A percentile compares a stretch with the other conserved stretches of the same genome.
phyloP scores from a whole-genome alignment of 345 rosid genomes.

The Citrus maxima region DNA sequence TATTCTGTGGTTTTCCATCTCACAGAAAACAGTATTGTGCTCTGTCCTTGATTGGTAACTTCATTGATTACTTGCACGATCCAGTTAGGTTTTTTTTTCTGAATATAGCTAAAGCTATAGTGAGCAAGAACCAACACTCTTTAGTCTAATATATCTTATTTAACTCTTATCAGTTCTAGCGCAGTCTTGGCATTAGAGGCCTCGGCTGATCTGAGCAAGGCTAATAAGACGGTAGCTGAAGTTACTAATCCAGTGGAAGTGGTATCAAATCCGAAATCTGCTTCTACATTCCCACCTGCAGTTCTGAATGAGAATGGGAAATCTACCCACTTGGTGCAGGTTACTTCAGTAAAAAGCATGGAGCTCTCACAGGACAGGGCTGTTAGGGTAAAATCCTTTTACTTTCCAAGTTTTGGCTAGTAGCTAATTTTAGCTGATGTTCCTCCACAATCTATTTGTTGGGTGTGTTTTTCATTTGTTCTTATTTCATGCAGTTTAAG shows the following conservation, averaged over 20 bases:
- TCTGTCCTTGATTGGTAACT: background rate
- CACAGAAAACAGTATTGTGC: background rate
- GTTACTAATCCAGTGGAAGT: conserved; percentile 26
- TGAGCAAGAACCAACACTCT: background rate
- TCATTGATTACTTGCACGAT: background rate
- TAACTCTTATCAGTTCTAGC: conserved; percentile 39
- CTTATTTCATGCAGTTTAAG: conserved; percentile 32
- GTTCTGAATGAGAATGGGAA: conserved; percentile 31
- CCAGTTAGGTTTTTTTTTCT: background rate
- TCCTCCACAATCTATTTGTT: background rate
- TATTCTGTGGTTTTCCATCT: background rate
- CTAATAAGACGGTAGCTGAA: conserved; percentile 26
- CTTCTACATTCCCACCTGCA: conserved; percentile 18
- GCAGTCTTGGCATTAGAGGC: conserved; percentile 28
- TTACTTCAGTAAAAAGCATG: conserved; percentile 27
- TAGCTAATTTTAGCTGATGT: background rate
- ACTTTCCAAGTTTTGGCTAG: background rate
- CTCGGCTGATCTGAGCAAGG: conserved; percentile 37
- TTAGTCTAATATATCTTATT: conserved; percentile 13
- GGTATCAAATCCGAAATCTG: conserved; percentile 24
- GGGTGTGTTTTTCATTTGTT: conserved; percentile 3
- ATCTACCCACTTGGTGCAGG: conserved; percentile 33
- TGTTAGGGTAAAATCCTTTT: conserved; percentile 37
- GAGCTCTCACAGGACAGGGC: conserved; percentile 36
- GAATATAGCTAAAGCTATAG: background rate